Base-by-base conservation (phyloP, 345 rosid genomes). In the Euclidium syriacum region DNA sequence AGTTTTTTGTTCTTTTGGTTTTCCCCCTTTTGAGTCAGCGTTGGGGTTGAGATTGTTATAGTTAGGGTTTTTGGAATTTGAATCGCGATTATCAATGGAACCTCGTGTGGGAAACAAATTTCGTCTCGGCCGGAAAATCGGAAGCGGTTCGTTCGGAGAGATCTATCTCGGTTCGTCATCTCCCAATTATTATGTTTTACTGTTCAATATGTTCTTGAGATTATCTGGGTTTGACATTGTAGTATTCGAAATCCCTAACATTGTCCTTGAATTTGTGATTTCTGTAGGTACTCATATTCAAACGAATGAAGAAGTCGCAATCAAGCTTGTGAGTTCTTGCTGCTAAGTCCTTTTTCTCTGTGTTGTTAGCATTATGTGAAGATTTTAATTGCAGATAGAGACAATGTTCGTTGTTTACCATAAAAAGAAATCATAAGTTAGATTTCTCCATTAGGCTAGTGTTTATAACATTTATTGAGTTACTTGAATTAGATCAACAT, bases 131-230 rank as follows among this genome's bases (percentile, higher is more conserved):
- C 79, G 95, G 43, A 92, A 89, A 85, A 92, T 92, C 77, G 98
- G 98, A 18, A 85, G 97, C 68, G 98, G 98, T 29, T 92, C 98
- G 0, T 92, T 92, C 65, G 98, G 98, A 22, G 97, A 92, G 88
- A 89, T 92, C 85, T 84, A 85, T 79, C 95, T 85, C 17, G 99
- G 99, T 90, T 68, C 26, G 88, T 73, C 12, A 10, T 52, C 19
- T 19, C 9, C 11, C 18, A 26, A 9, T 47, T 67, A 15, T 14
- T 25, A 60, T 9, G 3, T 33, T 57, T 36, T 23, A 7, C 43
- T 32, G 10, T 35, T 33, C 3, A 22, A 11, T 10, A 30, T 42
- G 43, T 67, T 43, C 63, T 27, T 12, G 35, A 41, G 3, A 19
- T 52, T 44, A 54, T 26, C 26, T 19, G 6, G 65, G 19, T 23